phyloP scores from a whole-genome alignment of 2,329 filamentous ascomycete genomes.

The Ambrosiella beaveri region DNA sequence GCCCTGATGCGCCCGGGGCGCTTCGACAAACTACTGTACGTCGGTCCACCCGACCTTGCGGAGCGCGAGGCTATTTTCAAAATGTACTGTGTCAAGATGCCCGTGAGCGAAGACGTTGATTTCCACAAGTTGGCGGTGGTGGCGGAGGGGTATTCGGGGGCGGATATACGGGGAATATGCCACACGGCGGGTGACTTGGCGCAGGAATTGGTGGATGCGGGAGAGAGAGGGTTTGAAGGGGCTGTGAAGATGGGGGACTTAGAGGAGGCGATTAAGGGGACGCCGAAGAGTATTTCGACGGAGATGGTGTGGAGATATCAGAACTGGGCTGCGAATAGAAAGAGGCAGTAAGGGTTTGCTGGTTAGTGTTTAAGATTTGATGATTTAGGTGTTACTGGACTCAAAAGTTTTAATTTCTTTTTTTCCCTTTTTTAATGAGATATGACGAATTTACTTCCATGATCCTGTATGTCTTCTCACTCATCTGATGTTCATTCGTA shows the following conservation, averaged over 20 bases:
- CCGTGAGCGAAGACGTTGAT: conserved; percentile 46
- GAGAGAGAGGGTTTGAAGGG: conserved; percentile 8
- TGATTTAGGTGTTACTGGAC: neutral
- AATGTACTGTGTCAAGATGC: conserved; percentile 45
- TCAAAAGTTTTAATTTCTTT: conserved; percentile 2
- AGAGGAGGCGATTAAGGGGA: conserved; percentile 1
- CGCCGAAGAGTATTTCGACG: conserved; percentile 10
- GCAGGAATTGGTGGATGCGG: conserved; percentile 18
- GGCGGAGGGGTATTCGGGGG: conserved; percentile 69
- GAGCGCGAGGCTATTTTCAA: conserved; percentile 62
- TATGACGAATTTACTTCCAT: neutral
- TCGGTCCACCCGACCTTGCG: conserved; percentile 57
- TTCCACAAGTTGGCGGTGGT: conserved; percentile 41
- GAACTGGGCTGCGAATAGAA: conserved; percentile 10
- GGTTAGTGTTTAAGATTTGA: neutral
- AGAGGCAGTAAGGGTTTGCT: neutral
- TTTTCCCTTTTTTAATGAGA: neutral
- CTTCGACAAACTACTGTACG: conserved; percentile 72
- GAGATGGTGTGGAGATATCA: conserved; percentile 10
- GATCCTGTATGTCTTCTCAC: too few species aligned
- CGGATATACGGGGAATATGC: conserved; percentile 51
- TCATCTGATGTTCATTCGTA: too few species aligned
- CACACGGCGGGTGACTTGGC: conserved; percentile 28
- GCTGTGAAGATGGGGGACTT: conserved; percentile 11
- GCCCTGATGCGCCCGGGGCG: conserved; percentile 73